Evolutionary conservation across 306 rosid genomes (phyloP), one percentile per base, ranked within the genome.

Genomic region (Biancaea sappan): DNA sequence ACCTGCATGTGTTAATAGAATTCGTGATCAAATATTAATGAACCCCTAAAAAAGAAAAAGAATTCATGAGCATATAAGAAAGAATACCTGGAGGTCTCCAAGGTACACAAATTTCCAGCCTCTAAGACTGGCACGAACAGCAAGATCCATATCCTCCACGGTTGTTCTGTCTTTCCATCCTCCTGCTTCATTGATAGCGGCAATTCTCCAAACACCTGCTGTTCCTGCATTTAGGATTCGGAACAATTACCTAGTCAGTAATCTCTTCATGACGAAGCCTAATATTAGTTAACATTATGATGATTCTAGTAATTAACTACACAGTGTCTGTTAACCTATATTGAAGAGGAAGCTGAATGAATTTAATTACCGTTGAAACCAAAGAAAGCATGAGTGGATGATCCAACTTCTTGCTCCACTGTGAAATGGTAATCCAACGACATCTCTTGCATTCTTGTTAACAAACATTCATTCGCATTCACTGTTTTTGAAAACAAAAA

Each of bases 381-480:
- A 73, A 95, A 95, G 94, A 95, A 95, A 59, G 99, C 99, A 78
- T 95, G 98, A 40, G 99, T 95, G 25, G 98, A 86, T 52, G 99
- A 95, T 0, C 99, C 99, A 84, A 95, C 99, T 95, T 95, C 99
- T 92, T 95, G 99, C 76, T 95, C 99, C 32, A 95, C 98, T 1
- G 84, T 95, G 86, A 95, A 95, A 89, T 95, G 99, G 80, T 95
- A 95, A 85, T 95, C 98, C 83, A 95, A 47, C 0, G 98, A 92
- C 99, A 95, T 95, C 88, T 95, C 99, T 84, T 95, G 99, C 97
- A 95, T 95, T 78, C 99, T 92, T 61, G 99, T 90, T 82, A 95
- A 69, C 66, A 95, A 47, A 84, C 99, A 95, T 67, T 95, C 99
- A 50, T 95, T 43, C 10, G 98, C 26, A 82, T 95, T 95, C 81